Conservation (phyloP, 495 filamentous ascomycete genomes). For the Hyaloscypha variabilis region DNA sequence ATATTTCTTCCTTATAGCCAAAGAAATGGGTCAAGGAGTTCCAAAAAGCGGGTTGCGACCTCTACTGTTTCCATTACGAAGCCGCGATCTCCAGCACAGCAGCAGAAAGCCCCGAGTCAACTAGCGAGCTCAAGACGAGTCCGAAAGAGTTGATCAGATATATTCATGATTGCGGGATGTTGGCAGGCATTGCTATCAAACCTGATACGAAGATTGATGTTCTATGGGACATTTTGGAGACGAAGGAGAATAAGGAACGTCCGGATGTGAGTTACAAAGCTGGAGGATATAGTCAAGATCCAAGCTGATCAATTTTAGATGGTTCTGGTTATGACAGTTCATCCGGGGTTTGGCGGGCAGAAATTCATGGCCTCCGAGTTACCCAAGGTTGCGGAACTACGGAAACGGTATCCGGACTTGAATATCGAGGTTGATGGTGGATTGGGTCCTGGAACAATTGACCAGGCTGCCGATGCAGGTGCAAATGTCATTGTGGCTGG, state of each 20-base stretch:
- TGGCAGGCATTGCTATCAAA: constrained; percentile 95
- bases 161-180: constrained; percentile 86
- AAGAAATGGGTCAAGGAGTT: constrained; percentile 98
- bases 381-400: constrained; percentile 86
- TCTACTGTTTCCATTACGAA: constrained; percentile 99
- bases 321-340: constrained; percentile 98
- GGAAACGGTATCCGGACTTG: constrained; percentile 82
- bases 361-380: constrained; percentile 97
- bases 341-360: constrained; percentile 97
- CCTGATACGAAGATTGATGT: constrained; percentile 89
- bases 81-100: constrained; percentile 85
- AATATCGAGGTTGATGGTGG: constrained; percentile 99
- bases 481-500: constrained; percentile 98
- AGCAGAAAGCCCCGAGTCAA: constrained; percentile 74
- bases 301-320: constrained; percentile 58
- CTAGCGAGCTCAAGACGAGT: constrained; percentile 66
- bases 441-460: constrained; percentile 83
- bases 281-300: not conserved
- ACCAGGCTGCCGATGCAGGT: constrained; percentile 91
- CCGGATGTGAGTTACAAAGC: constrained; percentile 76
- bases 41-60: constrained; percentile 88
- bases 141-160: constrained; percentile 85
- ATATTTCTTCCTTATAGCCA: constrained; percentile 56
- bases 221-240: constrained; percentile 85
- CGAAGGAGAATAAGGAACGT: constrained; percentile 65